A percentile compares a stretch with the other conserved stretches of the same genome.
phyloP scores from a whole-genome alignment of 2,329 filamentous ascomycete species.

The Sporothrix pallida region DNA sequence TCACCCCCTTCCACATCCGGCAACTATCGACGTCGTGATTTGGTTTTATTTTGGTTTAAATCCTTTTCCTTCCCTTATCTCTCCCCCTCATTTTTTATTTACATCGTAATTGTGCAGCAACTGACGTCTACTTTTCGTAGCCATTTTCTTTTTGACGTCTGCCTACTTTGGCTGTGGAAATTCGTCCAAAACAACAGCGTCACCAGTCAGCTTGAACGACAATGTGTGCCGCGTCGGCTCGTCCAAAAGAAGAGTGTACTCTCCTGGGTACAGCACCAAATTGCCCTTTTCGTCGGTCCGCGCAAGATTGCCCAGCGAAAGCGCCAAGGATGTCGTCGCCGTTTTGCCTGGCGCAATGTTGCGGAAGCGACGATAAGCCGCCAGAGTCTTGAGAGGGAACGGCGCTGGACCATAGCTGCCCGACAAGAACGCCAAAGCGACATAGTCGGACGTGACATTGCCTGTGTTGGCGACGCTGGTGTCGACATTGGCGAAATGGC shows the following conservation, averaged over 20 bases:
- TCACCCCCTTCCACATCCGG: too few relatives aligned
- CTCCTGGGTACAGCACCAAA: slow-evolving; percentile 59
- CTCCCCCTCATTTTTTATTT: not conserved
- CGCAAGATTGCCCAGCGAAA: slow-evolving; percentile 57
- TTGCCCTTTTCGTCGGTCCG: slow-evolving; percentile 58
- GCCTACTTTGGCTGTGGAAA: slow-evolving; percentile 35
- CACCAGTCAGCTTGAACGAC: slow-evolving; percentile 55
- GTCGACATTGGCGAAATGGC: slow-evolving; percentile 33
- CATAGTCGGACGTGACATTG: slow-evolving; percentile 56
- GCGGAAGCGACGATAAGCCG: slow-evolving; percentile 55
- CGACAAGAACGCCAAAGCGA: slow-evolving; percentile 57
- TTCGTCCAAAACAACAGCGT: slow-evolving; percentile 49
- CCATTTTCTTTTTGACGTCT: not conserved
- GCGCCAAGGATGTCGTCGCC: slow-evolving; percentile 46
- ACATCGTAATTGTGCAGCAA: not conserved
- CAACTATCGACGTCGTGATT: too few relatives aligned
- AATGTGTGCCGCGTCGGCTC: slow-evolving; percentile 49
- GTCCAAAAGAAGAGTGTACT: slow-evolving; percentile 56
- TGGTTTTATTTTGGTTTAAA: too few relatives aligned
- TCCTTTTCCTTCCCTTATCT: not conserved
- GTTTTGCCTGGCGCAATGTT: slow-evolving; percentile 46
- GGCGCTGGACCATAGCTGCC: slow-evolving; percentile 55
- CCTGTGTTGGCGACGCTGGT: slow-evolving; percentile 54
- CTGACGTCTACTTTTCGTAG: not conserved
- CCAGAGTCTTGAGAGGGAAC: slow-evolving; percentile 59